Evolutionary conservation across 2,329 filamentous ascomycete species (phyloP), one percentile per base, ranked within the genome.

Genomic region (Botrytis tulipae): DNA sequence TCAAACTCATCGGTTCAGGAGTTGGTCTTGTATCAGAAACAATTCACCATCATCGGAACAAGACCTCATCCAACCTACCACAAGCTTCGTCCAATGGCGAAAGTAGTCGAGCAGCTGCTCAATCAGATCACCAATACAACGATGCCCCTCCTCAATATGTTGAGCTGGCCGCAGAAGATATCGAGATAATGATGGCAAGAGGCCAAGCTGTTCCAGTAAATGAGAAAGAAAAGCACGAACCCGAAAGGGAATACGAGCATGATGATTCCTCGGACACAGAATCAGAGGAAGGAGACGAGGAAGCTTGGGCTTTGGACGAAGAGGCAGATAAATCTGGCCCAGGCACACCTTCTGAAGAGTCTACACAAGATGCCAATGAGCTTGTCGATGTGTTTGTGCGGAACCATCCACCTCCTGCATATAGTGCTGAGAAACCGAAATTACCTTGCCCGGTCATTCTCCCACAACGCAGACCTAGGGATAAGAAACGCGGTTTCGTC

Each of bases 381-480:
- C 46, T 79, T 9, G 73, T 71, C 44, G 74, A 77, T 75, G 63
- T 35, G 3, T 78, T 79, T 48, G 59, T 78, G 40, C 29, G 68
- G 12, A 74, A 62, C 25, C 74, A 77, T 71, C 78, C 77, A 18
- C 76, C 75, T 10, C 75, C 77, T 32, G 61, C 75, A 29, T 75
- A 76, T 71, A 69, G 3, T 44, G 42, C 42, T 42, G 42, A 68
- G 29, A 48, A 71, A 37, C 22, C 70, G 9, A 74, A 66, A 40
- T 77, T 86, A 3, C 80, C 82, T n/a, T 81, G 82, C 67, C 86
- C 86, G 0, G 84, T 88, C 35, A 83, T 88, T 35, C 78, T 89
- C 5, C 85, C 86, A 0, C 87, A 89, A 73, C 81, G 87, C 3
- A 83, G 87, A 18, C 87, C 87, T 0, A 82, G 83, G 44, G 81